These are phyloP conservation scores for Dictyophora rubrovolvata DNA, from an alignment of 768 basidiomycete species.

Conservation along the genomic window DNA sequence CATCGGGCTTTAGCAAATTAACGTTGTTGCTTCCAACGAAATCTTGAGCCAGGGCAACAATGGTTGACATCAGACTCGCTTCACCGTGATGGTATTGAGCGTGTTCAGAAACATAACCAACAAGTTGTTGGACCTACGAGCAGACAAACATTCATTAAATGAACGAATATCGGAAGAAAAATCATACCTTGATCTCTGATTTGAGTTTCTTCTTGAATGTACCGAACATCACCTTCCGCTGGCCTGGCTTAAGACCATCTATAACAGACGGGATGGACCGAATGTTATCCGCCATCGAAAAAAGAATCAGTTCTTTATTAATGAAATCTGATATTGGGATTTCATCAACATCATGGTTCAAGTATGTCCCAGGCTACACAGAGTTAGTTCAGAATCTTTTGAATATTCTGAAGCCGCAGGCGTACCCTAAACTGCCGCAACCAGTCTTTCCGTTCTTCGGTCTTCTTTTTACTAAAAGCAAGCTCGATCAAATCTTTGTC, in stretches of 20 bases:
- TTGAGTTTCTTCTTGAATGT: constrained; percentile 93
- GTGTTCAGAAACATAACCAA: constrained; percentile 90
- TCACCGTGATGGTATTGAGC: constrained; percentile 98
- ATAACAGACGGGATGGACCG: constrained; percentile 93
- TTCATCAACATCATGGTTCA: constrained; percentile 80
- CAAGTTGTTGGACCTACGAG: constrained; percentile 78
- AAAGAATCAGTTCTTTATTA: constrained; percentile 94
- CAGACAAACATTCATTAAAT: background rate
- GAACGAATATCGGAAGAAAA: background rate
- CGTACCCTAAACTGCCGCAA: constrained; percentile 79
- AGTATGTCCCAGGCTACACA: constrained; percentile 78
- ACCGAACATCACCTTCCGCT: constrained; percentile 92
- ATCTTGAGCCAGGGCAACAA: constrained; percentile 88
- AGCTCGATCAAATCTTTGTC: constrained; percentile 89
- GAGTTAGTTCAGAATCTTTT: background rate
- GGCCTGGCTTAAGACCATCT: constrained; percentile 95
- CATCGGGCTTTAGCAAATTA: constrained; percentile 77
- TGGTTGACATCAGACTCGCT: constrained; percentile 74
- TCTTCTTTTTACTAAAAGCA: constrained; percentile 99
- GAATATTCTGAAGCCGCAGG: background rate
- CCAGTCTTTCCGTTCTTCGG: constrained; percentile 98
- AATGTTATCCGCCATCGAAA: constrained; percentile 99
- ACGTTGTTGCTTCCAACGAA: constrained; percentile 95
- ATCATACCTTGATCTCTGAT: constrained; percentile 73
- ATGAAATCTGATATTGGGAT: constrained; percentile 92